A percentile compares a stretch with the other conserved stretches of the same genome.
Evolutionary conservation across 306 rosid genomes (phyloP).

Genomic region (Fagus sylvatica): DNA sequence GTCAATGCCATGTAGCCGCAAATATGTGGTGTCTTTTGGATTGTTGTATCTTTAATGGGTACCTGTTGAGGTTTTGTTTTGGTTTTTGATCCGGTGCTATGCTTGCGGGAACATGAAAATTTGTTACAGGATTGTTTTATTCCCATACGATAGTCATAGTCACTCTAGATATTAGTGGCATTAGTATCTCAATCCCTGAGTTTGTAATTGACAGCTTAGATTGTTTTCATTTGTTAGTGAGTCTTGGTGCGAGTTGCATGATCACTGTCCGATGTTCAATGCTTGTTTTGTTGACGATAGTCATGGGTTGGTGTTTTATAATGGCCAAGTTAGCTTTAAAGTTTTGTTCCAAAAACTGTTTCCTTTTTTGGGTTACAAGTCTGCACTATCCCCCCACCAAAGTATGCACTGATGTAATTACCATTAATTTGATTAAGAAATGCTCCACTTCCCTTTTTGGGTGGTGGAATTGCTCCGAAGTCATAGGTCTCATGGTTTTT

Average conservation of each 20-base stretch:
- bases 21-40: constrained; percentile 19
- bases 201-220: constrained; percentile 28
- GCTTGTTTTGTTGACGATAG: not conserved
- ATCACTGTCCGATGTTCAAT: constrained; percentile 5
- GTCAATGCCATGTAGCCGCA: constrained; percentile 55
- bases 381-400: not conserved
- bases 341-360: not conserved
- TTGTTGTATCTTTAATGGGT: constrained; percentile 22
- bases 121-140: constrained; percentile 25
- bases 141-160: constrained; percentile 26
- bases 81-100: constrained; percentile 32
- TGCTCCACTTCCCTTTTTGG: too few species aligned
- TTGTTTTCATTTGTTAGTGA: constrained; percentile 20
- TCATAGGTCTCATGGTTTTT: too few species aligned
- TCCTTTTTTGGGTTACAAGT: not conserved
- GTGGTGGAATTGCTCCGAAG: too few species aligned
- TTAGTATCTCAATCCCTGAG: constrained; percentile 18
- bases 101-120: constrained; percentile 18
- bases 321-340: not conserved
- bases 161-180: constrained; percentile 8
- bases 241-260: constrained; percentile 28
- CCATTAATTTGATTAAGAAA: too few species aligned
- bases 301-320: not conserved
- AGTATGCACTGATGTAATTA: not conserved
- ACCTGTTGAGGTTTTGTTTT: constrained; percentile 32